Evolutionary conservation across 176 grass and related monocot genomes (phyloP), one percentile per base, ranked within the genome.

Genomic region (Zoysia pacifica): DNA sequence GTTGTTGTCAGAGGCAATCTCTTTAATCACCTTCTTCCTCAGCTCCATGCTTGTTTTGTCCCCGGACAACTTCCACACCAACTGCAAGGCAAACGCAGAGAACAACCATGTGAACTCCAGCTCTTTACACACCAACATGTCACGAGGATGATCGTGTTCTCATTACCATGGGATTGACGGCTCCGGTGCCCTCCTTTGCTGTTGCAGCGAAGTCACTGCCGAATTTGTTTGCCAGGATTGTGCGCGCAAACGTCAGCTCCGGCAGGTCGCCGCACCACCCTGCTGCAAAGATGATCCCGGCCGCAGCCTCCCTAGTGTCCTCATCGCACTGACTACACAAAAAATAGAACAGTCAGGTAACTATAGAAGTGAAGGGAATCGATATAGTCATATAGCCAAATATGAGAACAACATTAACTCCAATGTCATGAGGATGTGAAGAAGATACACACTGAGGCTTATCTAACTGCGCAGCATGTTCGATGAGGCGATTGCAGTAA

Each of bases 211-310:
- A 90, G 43, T 87, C 76, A 0, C 16, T 65, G 15, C 84, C 88
- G n/a, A 90, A 84, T 81, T 90, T 90, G 4, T 82, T 65, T 10
- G 55, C 58, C 6, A 87, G 84, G 48, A 90, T 87, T 9, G 18
- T 51, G 49, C 84, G 70, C 48, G 70, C 80, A 40, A 70, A 65
- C 15, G 43, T 41, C 37, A 90, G 76, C 84, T 90, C 89, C 5
- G 49, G 89, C 48, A 87, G 36, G 9, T 90, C 76, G 12, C 84
- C 65, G 5, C 80, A 90, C 80, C 80, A 65, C 36, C 84, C 64
- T 0, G 74, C 80, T 28, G 84, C 88, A 65, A 87, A 87, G 46
- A 90, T 80, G 46, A 90, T 44, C 39, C 75, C 45, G 5, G 88
- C 69, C 0, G 62, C 63, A 2, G 88, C 88, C 50, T 90, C 80